phyloP scores from a whole-genome alignment of 768 basidiomycete species.

The Hortiboletus campestris region DNA sequence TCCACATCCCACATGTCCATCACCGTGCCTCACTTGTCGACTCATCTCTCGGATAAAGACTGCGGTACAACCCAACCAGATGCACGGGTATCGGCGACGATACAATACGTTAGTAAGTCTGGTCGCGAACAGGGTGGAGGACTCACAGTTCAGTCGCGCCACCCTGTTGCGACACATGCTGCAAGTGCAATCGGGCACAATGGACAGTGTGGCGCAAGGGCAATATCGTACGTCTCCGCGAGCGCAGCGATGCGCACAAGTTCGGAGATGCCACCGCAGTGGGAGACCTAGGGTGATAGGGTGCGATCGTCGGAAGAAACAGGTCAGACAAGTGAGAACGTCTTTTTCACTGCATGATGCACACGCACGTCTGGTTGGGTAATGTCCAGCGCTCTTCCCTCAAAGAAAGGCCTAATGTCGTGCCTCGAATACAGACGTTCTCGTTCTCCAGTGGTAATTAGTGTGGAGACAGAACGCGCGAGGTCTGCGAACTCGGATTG shows the following conservation, averaged over 20 bases:
- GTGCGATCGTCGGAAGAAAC: no score
- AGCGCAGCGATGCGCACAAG: slow-evolving; percentile 42
- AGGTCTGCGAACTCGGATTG: slow-evolving; percentile 62
- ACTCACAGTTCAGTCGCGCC: slow-evolving; percentile 57
- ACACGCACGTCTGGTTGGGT: slow-evolving; percentile 62
- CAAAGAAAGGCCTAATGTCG: slow-evolving; percentile 66
- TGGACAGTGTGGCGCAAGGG: slow-evolving; percentile 70
- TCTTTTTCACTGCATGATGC: not conserved
- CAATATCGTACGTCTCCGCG: slow-evolving; percentile 70
- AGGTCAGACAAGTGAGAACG: no score
- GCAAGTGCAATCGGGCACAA: slow-evolving; percentile 70
- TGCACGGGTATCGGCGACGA: not conserved
- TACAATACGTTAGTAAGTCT: not conserved
- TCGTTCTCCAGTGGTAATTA: slow-evolving; percentile 64
- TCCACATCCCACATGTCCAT: not conserved
- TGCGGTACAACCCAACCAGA: slow-evolving; percentile 11
- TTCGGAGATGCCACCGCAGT: slow-evolving; percentile 62
- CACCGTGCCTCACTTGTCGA: slow-evolving; percentile 41
- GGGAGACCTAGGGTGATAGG: slow-evolving; percentile 39
- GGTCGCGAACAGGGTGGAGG: not conserved
- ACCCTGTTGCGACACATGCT: slow-evolving; percentile 66
- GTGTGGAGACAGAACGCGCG: slow-evolving; percentile 50
- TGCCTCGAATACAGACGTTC: slow-evolving; percentile 62
- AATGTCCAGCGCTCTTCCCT: slow-evolving; percentile 62
- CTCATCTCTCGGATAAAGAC: slow-evolving; percentile 69